Conservation (phyloP, 2,329 filamentous ascomycete species). For the Aspergillus aculeatinus region DNA sequence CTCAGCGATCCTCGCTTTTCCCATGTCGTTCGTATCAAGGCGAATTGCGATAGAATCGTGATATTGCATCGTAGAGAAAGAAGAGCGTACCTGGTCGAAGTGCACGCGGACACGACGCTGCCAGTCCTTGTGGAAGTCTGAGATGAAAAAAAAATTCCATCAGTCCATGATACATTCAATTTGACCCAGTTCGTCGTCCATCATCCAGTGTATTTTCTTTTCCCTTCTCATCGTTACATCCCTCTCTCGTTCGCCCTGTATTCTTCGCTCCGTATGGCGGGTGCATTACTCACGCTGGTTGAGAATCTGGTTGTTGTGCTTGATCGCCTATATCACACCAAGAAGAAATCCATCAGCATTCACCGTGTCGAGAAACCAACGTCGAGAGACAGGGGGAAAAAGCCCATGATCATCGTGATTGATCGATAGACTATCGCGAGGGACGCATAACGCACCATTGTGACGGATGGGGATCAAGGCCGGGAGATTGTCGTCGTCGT, state of each 20-base stretch:
- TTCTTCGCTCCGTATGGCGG: neutral
- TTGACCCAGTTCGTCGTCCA: slow-evolving; percentile 10
- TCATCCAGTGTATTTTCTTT: neutral
- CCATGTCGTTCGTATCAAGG: slow-evolving; percentile 4
- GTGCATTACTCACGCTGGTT: slow-evolving; percentile 74
- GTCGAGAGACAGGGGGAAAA: slow-evolving; percentile 9
- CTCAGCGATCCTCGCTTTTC: slow-evolving; percentile 13
- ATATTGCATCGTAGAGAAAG: slow-evolving; percentile 8
- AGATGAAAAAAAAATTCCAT: slow-evolving; percentile 26
- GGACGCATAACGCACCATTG: slow-evolving; percentile 44
- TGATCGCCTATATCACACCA: slow-evolving; percentile 73
- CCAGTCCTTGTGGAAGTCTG: slow-evolving; percentile 99
- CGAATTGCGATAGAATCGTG: slow-evolving; percentile 19
- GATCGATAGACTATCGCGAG: slow-evolving; percentile 17
- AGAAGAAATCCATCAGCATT: slow-evolving; percentile 24
- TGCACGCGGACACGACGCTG: slow-evolving; percentile 97
- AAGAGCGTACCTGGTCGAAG: slow-evolving; percentile 93
- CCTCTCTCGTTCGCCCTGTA: too few relatives aligned
- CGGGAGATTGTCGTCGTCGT: slow-evolving; percentile 44
- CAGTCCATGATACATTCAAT: slow-evolving; percentile 25
- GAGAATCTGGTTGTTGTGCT: slow-evolving; percentile 98
- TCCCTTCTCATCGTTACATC: slow-evolving; percentile 5
- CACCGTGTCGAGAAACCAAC: slow-evolving; percentile 1
- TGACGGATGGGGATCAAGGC: slow-evolving; percentile 56
- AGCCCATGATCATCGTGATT: slow-evolving; percentile 11